Conservation (phyloP, 768 basidiomycete species). For the Pholiota conissans region DNA sequence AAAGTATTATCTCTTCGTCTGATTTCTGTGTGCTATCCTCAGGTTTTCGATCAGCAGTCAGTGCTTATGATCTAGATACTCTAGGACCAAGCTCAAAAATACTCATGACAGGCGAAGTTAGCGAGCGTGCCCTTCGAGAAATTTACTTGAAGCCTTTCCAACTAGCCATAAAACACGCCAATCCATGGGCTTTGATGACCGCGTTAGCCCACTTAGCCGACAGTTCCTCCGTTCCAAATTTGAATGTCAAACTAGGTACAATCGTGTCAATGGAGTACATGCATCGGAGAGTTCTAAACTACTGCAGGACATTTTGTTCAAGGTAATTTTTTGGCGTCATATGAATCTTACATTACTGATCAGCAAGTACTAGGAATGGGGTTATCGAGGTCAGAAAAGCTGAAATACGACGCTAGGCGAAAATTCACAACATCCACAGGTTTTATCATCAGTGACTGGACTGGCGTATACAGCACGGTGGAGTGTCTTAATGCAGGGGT, state of each 20-base stretch:
- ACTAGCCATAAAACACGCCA: constrained; percentile 53
- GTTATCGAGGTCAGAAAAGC: constrained; percentile 41
- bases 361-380: constrained; percentile 51
- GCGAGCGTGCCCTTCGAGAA: constrained; percentile 62
- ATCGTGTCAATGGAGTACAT: constrained; percentile 61
- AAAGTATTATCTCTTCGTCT: neutral
- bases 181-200: constrained; percentile 64
- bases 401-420: neutral
- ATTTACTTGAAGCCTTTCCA: constrained; percentile 66
- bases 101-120: constrained; percentile 39
- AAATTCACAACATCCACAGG: constrained; percentile 23
- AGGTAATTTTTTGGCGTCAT: constrained; percentile 23
- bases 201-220: constrained; percentile 32
- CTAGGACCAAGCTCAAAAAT: neutral
- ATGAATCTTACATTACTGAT: neutral
- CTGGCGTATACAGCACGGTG: constrained; percentile 45
- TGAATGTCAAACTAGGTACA: constrained; percentile 40
- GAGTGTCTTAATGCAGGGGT: constrained; percentile 61
- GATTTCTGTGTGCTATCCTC: neutral
- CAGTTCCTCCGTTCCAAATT: neutral
- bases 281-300: constrained; percentile 53
- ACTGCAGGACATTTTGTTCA: constrained; percentile 52
- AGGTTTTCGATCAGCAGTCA: constrained; percentile 49
- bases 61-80: constrained; percentile 8
- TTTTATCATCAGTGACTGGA: constrained; percentile 63